Evolutionary conservation across 1,284 basidiomycete genomes (phyloP), one percentile per base, ranked within the genome.

Genomic region (Trichosporon faecale): DNA sequence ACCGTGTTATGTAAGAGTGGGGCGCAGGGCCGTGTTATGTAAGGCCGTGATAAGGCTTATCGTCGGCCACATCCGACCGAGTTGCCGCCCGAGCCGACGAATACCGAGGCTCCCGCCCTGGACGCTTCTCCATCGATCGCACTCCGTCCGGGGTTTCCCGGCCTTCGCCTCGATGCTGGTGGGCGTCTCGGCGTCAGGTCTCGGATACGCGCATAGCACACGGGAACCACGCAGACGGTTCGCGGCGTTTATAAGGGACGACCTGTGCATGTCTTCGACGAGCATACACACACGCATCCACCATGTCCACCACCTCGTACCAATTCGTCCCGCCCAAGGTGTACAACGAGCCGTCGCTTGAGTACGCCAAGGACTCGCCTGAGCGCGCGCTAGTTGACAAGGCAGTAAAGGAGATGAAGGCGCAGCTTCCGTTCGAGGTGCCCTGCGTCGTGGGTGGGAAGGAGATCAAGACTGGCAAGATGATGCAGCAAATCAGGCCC

Each of bases 361-460:
- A 44, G 40, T 44, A 44, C 18, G 40, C 40, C 9, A 44, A 44
- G 40, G 40, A 18, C 18, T 69, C 40, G 40, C 40, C 40, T 8
- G 40, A 44, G 40, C 40, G 40, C 18, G 18, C 16, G 40, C 40
- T 44, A 16, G 40, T 44, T 18, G 40, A 44, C 40, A 44, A 44
- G 18, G 40, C 40, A 4, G 16, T 44, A 18, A 44, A 44, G 16
- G 40, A 44, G 16, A 44, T 44, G 40, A 44, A 44, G 40, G 40
- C 40, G 16, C 16, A 44, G 40, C 40, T 44, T 8, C 95, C 95
- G 3, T 93, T 94, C 81, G 91, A 97, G 78, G 92, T 99, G 0
- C 96, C 96, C 25, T 91, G 91, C 79, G 87, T 99, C 75, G 88
- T 99, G 78, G 93, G 98, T 79, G 96, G 97, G 70, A 90, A 93